Evolutionary conservation across 345 rosid genomes (phyloP), one percentile per base, ranked within the genome.

Genomic region (Arabidopsis suecica): DNA sequence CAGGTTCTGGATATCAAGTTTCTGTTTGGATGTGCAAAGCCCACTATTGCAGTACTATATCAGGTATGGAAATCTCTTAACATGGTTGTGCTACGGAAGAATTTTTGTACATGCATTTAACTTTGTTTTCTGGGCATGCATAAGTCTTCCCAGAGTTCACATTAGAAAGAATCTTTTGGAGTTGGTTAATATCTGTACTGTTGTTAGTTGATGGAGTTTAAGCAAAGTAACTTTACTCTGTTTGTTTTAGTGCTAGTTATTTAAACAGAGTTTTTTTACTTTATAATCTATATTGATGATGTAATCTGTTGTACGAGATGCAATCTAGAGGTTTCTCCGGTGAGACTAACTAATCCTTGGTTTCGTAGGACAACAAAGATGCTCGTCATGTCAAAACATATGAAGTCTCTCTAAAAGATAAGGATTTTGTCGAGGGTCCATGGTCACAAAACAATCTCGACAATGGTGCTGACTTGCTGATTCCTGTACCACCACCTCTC

Each of bases 1-100:
- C 98, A 96, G 79, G 99, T 96, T 61, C 78, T 96, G 88, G 99
- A 96, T 81, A 93, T 96, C 81, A 96, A 96, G 83, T 96, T 96
- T 85, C 86, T 92, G 25, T 87, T 79, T 79, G 98, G 99, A 76
- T 96, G 98, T 85, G 78, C 86, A 23, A 96, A 93, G 78, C 99
- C 99, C 62, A 96, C 98, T 40, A 91, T 96, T 71, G 99, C 88
- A 75, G 97, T 96, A 67, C 93, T 96, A 72, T 95, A 90, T 78
- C 97, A 92, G 98, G 98, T 90, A 6, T 40, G 44, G 8, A 13
- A 64, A 48, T 18, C 28, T 76, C 47, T 71, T 9, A 62, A 56
- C 61, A 28, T 64, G 38, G 2, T n/a, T 70, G 14, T 38, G 54
- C 44, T 48, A 10, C 20, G 61, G 61, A 4, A 20, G 2, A 5